Evolutionary conservation across 306 rosid species (phyloP).

Genomic region (Trichosanthes truncata): DNA sequence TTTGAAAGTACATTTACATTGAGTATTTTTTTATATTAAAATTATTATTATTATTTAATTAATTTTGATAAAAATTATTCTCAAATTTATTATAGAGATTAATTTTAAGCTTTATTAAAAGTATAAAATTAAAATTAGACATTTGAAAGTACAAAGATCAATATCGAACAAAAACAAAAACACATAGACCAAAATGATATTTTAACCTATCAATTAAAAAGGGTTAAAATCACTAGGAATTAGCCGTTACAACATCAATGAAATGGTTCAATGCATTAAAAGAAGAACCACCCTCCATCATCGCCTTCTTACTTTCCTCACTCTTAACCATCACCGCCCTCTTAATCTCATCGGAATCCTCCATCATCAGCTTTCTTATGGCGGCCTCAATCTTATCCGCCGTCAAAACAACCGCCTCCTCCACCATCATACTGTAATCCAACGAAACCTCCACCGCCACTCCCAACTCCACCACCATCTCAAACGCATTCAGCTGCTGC

Average conservation of each 20-base stretch:
- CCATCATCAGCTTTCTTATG: background rate
- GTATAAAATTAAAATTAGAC: too few species aligned
- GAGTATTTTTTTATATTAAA: too few species aligned
- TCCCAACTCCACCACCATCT: background rate
- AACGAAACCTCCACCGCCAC: slow-evolving; percentile 20
- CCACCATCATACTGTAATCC: background rate
- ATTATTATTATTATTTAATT: too few species aligned
- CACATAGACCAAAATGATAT: too few species aligned
- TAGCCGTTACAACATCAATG: background rate
- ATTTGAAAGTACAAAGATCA: too few species aligned
- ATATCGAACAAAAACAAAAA: too few species aligned
- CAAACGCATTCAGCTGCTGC: slow-evolving; percentile 22
- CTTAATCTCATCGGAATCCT: background rate
- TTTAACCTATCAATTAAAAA: too few species aligned
- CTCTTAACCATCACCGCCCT: slow-evolving; percentile 7
- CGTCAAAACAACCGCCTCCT: background rate
- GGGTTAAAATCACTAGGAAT: too few species aligned
- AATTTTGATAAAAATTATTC: too few species aligned
- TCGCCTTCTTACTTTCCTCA: background rate
- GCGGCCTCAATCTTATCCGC: slow-evolving; percentile 16
- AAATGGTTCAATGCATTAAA: background rate
- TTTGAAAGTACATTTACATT: too few species aligned
- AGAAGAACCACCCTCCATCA: background rate
- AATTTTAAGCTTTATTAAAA: too few species aligned
- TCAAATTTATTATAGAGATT: too few species aligned